Evolutionary conservation across 805 yeast genomes (phyloP), one percentile per base, ranked within the genome.

Genomic region (Kazachstania psychrophila): DNA sequence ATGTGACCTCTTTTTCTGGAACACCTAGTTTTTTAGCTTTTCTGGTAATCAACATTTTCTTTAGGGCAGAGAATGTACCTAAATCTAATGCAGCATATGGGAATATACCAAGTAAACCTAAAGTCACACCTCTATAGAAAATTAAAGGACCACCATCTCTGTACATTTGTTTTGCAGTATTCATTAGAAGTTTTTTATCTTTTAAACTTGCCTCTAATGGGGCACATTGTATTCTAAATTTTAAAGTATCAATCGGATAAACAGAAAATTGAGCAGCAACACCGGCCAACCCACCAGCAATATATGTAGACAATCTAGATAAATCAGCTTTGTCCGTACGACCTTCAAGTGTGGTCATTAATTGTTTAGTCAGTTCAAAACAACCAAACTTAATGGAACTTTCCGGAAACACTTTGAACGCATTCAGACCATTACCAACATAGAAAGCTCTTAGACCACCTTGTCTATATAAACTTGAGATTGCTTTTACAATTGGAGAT

Each of bases 381-480:
- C 95, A 77, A 3, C 98, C 97, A 61, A 92, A 89, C 56, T 92
- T 92, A 75, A 89, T 89, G 1, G 97, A 96, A 25, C 94, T 81
- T 58, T 89, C 98, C 0, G 98, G 98, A 54, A 92, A 85, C 15
- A 89, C 96, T 56, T 89, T 89, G 38, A 88, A 51, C n/a, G 83
- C 85, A 56, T 92, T 92, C 32, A 89, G 66, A 1, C 96, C 97
- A 62, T 89, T 89, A 5, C 96, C 98, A 12, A 88, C 95, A 58
- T 92, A 92, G 54, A 92, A 92, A 0, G 92, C 79, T 38, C 72
- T 70, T 4, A 87, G 38, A 0, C 98, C 98, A 19, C 96, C 96
- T 60, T 83, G 92, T 48, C 73, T 74, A 70, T 88, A 92, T 24
- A 92, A 61, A 0, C 86, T 73, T 34, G 75, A 69, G 0, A 88